Conservation (phyloP, 2,329 filamentous ascomycete genomes). For the Alternaria sp. region DNA sequence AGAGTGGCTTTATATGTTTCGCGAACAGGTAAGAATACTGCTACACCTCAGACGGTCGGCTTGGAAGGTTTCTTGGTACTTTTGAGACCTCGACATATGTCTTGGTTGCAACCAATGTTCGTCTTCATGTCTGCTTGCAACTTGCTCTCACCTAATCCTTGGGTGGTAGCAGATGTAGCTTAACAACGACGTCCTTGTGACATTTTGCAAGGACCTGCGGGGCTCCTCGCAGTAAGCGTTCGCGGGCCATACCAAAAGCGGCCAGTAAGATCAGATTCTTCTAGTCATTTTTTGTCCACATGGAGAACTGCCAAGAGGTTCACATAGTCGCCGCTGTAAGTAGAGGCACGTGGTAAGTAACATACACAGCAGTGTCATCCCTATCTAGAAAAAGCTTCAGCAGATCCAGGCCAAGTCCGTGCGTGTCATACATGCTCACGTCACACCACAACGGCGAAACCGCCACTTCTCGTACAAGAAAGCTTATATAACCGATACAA, state of each 20-base stretch:
- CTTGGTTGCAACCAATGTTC: neutral
- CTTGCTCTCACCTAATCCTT: slow-evolving; percentile 1
- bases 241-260: neutral
- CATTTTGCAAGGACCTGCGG: neutral
- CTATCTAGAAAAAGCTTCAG: neutral
- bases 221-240: neutral
- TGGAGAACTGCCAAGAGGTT: neutral
- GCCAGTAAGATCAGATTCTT: neutral
- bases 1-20: neutral
- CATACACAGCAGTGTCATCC: neutral
- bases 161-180: neutral
- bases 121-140: neutral
- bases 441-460: neutral
- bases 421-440: neutral
- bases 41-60: neutral
- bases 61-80: neutral
- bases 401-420: no score
- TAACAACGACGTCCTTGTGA: neutral
- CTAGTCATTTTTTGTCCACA: neutral
- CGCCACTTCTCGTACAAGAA: neutral
- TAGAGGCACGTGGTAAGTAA: neutral
- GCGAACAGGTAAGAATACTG: neutral
- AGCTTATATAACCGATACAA: neutral
- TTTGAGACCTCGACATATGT: neutral
- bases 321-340: neutral